Conservation (phyloP, 176 grass and related monocot species). For the Zizania latifolia region DNA sequence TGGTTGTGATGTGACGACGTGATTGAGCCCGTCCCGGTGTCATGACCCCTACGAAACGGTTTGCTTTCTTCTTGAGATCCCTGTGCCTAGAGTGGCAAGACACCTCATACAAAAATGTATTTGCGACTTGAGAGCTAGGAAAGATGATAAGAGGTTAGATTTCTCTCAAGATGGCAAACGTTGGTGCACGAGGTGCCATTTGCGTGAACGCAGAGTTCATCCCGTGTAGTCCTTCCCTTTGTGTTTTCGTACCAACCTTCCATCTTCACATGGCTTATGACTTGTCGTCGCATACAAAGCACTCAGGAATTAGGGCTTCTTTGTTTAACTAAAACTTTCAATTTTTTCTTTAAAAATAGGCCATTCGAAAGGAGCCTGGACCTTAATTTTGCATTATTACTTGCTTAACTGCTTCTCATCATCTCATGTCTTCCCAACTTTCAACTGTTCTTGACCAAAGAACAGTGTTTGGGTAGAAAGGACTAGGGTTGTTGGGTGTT, state of each 20-base stretch:
- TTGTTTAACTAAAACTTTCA: too few relatives aligned
- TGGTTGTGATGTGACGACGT: slow-evolving; percentile 12
- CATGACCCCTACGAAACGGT: background rate
- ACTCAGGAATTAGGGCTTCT: too few relatives aligned
- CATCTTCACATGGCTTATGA: too few relatives aligned
- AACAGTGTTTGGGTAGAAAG: background rate
- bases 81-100: background rate
- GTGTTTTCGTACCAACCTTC: too few relatives aligned
- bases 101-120: background rate
- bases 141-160: background rate
- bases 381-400: background rate
- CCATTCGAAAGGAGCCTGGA: too few relatives aligned
- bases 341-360: too few relatives aligned
- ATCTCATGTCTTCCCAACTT: background rate
- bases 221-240: too few relatives aligned
- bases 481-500: slow-evolving; percentile 12
- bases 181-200: background rate
- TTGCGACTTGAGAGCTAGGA: background rate
- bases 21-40: background rate
- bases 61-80: background rate
- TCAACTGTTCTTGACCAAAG: background rate
- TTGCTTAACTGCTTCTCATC: too few relatives aligned
- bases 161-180: background rate
- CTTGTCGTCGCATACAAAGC: too few relatives aligned
- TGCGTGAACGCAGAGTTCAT: too few relatives aligned